Evolutionary conservation across 371 early-diverging fungal genomes (phyloP).

Genomic region (Mucor irregularis): DNA sequence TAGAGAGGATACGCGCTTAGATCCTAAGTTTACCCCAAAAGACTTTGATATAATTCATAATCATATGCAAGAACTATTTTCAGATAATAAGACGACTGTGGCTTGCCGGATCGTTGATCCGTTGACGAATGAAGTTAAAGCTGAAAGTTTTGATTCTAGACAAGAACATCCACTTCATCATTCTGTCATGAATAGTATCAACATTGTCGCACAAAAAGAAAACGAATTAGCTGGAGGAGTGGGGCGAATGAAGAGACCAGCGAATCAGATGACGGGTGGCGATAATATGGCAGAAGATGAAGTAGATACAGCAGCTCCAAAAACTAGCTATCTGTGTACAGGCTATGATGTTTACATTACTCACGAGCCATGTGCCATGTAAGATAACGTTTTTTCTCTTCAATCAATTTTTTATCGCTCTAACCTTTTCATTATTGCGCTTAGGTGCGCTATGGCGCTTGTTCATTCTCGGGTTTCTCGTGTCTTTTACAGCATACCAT

Average conservation of each 20-base stretch:
- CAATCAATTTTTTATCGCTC: not conserved
- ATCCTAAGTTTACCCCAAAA: constrained; percentile 45
- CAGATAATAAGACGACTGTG: constrained; percentile 24
- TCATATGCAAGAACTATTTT: constrained; percentile 38
- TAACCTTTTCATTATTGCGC: not conserved
- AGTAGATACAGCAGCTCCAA: constrained; percentile 10
- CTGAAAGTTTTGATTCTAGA: constrained; percentile 52
- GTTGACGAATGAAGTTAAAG: constrained; percentile 34
- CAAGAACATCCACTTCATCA: constrained; percentile 57
- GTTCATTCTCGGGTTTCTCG: constrained; percentile 78
- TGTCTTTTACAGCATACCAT: constrained; percentile 69
- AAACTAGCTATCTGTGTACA: constrained; percentile 58
- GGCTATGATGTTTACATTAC: constrained; percentile 64
- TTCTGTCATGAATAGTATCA: constrained; percentile 65
- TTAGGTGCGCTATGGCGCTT: constrained; percentile 78
- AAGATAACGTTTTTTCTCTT: constrained; percentile 1
- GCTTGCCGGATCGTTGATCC: constrained; percentile 53
- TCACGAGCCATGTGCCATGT: constrained; percentile 73
- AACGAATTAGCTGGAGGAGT: constrained; percentile 6
- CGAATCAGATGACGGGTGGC: constrained; percentile 15
- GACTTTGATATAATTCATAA: constrained; percentile 38
- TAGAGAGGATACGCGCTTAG: constrained; percentile 58
- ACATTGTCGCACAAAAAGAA: constrained; percentile 42
- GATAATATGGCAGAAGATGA: no score
- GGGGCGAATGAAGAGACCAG: constrained; percentile 31